Conservation (phyloP, 1,284 basidiomycete species). For the Puccinia hordei region DNA sequence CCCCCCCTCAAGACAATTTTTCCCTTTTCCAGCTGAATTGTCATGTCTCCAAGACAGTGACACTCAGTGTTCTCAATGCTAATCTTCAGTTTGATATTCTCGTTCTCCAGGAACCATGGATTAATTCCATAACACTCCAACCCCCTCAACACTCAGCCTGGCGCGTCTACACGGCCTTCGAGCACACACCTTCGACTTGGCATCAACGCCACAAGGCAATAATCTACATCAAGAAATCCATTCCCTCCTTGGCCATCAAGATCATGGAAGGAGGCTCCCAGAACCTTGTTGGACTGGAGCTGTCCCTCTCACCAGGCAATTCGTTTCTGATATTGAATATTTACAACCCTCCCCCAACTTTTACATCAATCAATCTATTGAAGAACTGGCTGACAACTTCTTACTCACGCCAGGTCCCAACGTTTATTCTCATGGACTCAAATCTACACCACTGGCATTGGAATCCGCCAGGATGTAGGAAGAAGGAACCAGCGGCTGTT, state of each 20-base stretch:
- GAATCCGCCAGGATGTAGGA: background rate
- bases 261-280: background rate
- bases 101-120: background rate
- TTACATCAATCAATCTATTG: background rate
- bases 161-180: background rate
- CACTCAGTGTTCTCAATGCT: background rate
- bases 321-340: background rate
- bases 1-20: background rate
- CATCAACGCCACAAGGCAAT: background rate
- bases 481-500: background rate
- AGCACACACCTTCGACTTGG: background rate
- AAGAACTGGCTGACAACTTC: background rate
- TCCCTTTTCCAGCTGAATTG: background rate
- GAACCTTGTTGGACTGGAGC: background rate
- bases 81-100: background rate
- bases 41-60: background rate
- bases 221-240: background rate
- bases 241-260: background rate
- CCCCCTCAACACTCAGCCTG: background rate
- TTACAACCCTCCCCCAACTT: constrained; percentile 13
- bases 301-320: background rate
- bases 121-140: background rate
- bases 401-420: background rate
- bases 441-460: constrained; percentile 13
- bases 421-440: background rate